phyloP scores from a whole-genome alignment of 1,139 yeast species.

The Trichomonascaceae sp. region DNA sequence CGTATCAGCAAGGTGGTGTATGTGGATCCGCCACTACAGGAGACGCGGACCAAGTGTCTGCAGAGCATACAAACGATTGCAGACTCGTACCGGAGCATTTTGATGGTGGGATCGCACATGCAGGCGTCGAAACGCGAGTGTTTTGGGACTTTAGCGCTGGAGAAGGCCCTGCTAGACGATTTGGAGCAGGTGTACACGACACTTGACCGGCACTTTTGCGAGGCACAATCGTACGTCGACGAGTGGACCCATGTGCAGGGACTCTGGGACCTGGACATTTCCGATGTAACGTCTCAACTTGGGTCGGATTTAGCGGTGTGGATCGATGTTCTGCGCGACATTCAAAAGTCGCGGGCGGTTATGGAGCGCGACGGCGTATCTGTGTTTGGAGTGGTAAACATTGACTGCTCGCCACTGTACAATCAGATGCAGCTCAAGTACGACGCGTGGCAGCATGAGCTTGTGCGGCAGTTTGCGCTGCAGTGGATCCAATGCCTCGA shows the following conservation, averaged over 20 bases:
- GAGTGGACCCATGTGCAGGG: conserved; percentile 47
- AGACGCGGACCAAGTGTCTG: no score
- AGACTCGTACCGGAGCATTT: no score
- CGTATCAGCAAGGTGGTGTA: no score
- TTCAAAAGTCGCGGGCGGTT: conserved; percentile 33
- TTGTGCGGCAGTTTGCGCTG: conserved; percentile 34
- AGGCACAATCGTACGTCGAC: conserved; percentile 28
- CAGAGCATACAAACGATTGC: no score
- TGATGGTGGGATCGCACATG: no score
- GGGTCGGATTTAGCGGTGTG: conserved; percentile 33
- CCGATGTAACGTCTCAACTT: conserved; percentile 22
- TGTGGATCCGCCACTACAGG: no score
- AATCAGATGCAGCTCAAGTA: conserved; percentile 41
- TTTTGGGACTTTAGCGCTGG: no score
- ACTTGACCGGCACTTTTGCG: conserved; percentile 15
- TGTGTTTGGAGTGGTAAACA: conserved; percentile 31
- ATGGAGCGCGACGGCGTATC: conserved; percentile 40
- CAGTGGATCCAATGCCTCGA: conserved; percentile 23
- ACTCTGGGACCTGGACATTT: conserved; percentile 42
- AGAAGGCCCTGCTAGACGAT: no score
- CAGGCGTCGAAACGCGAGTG: no score
- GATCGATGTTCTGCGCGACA: conserved; percentile 35
- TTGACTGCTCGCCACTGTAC: conserved; percentile 42
- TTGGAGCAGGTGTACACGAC: conserved; percentile 9
- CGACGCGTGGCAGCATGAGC: conserved; percentile 42